Evolutionary conservation across 768 basidiomycete genomes (phyloP).

Genomic region (Lactifluus echinatus): DNA sequence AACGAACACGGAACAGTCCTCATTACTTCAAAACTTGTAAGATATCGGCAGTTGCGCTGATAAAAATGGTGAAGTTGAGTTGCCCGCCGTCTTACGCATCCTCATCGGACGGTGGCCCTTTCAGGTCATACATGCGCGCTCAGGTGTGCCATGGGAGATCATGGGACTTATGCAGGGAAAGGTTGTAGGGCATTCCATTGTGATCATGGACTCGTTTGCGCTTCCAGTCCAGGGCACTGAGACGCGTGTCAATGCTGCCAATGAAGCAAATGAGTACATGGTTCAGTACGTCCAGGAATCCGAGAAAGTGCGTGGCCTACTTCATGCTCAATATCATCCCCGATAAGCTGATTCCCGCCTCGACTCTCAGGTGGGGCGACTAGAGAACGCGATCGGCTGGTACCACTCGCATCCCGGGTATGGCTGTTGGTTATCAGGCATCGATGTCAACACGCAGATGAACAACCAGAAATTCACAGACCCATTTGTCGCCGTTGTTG

Average conservation of each 20-base stretch:
- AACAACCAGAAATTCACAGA: constrained; percentile 93
- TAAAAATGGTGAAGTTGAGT: constrained; percentile 71
- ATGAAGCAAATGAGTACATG: constrained; percentile 98
- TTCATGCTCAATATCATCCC: background rate
- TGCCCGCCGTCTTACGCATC: background rate
- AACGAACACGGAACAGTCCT: constrained; percentile 46
- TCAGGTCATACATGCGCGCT: constrained; percentile 96
- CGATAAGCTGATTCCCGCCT: background rate
- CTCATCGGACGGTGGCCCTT: constrained; percentile 18
- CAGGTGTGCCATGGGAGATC: constrained; percentile 95
- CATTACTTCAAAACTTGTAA: constrained; percentile 85
- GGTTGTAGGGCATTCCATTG: constrained; percentile 65
- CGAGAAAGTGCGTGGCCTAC: constrained; percentile 49
- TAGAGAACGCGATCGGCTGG: constrained; percentile 91
- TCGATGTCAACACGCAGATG: constrained; percentile 95
- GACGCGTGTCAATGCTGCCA: constrained; percentile 92
- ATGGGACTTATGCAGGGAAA: constrained; percentile 99
- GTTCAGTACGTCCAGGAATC: constrained; percentile 82
- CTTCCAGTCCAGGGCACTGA: constrained; percentile 97
- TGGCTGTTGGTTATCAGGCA: constrained; percentile 98
- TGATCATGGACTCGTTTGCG: constrained; percentile 95
- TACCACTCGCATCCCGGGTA: constrained; percentile 99
- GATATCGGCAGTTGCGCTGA: constrained; percentile 90
- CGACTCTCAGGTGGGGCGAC: constrained; percentile 57
- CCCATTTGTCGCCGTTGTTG: constrained; percentile 95